Evolutionary conservation across 202 grass and related monocot genomes (phyloP), one percentile per base, ranked within the genome.

Genomic region (Brachypodium distachyon): DNA sequence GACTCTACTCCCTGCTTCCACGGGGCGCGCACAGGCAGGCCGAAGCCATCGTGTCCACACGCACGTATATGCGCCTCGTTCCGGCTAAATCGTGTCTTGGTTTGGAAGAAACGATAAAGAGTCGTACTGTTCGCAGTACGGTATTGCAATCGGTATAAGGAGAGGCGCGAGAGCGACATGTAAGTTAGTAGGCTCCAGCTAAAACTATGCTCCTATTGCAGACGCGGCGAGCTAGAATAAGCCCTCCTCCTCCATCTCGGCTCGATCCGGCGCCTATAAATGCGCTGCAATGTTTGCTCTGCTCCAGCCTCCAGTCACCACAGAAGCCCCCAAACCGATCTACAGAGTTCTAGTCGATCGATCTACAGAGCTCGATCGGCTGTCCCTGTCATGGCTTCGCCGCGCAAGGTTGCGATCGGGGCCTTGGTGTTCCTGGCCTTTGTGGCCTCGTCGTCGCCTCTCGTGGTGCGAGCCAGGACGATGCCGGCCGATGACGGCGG

Each of bases 381-480:
- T 18, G 22, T n/a, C n/a, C n/a, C n/a, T n/a, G 44, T 37, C 77
- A 87, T 87, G 85, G 59, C 67, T 78, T 48, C 67, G 0, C 1
- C 78, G 12, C 27, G 43, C 12, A 12, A 14, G 37, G 17, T 65
- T 13, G 19, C 74, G 10, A 11, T 49, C 2, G 6, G n/a, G n/a
- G n/a, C 16, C 7, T 18, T 78, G 22, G 0, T 66, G 0, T 2
- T 83, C 26, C 1, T 88, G 17, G 21, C 55, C 48, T 1, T 82
- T 37, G 17, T 75, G 33, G 22, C 22, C 1, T n/a, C 62, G 21
- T 16, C 77, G 27, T 26, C 77, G 2, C 6, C 75, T 0, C 12
- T 29, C 17, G 32, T 76, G 26, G 57, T 28, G 31, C 75, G 44
- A 21, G 79, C 85, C 26, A 82, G 89, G 78, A 67, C 34, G 74